A percentile compares a stretch with the other conserved stretches of the same genome.
Evolutionary conservation across 257 asterid species (phyloP).

Genomic region (Solanum sparsipilum): DNA sequence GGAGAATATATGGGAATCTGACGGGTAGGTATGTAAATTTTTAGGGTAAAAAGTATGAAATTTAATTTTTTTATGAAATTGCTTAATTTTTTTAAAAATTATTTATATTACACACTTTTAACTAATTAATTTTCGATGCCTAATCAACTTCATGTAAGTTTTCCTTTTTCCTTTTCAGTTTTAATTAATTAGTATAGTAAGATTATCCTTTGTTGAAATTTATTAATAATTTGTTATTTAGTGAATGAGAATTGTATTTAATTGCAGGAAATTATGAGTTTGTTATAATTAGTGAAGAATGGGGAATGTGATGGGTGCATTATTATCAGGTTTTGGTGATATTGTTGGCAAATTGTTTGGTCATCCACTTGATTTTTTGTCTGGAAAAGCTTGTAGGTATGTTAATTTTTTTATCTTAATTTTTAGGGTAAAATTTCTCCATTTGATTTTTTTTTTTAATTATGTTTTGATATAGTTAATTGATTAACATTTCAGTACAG

Average conservation of each 20-base stretch:
- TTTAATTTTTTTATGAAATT: too few relatives aligned
- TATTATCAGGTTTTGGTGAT: slow-evolving; percentile 40
- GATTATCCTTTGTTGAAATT: too few relatives aligned
- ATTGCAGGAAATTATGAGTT: not conserved
- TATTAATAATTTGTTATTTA: too few relatives aligned
- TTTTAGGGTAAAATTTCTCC: not conserved
- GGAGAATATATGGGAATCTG: slow-evolving; percentile 11
- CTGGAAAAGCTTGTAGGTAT: slow-evolving; percentile 61
- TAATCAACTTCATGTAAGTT: too few relatives aligned
- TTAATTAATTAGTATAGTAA: too few relatives aligned
- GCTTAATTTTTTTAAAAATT: too few relatives aligned
- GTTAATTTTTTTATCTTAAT: not conserved
- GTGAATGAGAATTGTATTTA: too few relatives aligned
- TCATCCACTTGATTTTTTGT: slow-evolving; percentile 70
- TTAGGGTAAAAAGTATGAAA: too few relatives aligned
- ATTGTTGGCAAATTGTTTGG: slow-evolving; percentile 41
- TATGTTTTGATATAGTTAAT: not conserved
- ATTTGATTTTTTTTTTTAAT: too few relatives aligned
- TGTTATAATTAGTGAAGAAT: slow-evolving; percentile 6
- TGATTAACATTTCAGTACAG: slow-evolving; percentile 26
- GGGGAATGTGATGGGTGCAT: slow-evolving; percentile 49
- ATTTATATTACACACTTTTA: too few relatives aligned
- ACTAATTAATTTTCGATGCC: too few relatives aligned
- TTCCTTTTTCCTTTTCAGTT: too few relatives aligned
- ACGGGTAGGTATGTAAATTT: slow-evolving; percentile 4